Evolutionary conservation across 2,329 filamentous ascomycete genomes (phyloP), one percentile per base, ranked within the genome.

Genomic region (Fusarium graminum): DNA sequence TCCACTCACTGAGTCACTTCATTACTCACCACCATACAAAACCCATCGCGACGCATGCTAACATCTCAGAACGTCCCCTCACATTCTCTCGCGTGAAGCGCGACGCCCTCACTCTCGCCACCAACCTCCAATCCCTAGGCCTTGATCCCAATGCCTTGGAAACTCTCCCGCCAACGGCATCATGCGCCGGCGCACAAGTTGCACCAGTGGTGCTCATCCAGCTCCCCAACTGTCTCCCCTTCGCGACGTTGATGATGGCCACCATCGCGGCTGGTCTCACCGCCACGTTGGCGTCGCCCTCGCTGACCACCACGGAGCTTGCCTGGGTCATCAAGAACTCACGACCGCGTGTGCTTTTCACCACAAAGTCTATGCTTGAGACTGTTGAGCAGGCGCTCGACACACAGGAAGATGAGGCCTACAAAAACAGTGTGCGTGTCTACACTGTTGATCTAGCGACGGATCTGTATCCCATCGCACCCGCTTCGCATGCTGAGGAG

Each of bases 391-490:
- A 74, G 14, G 80, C 79, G 1, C 43, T 81, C 3, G 57, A 66
- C 8, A 54, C 69, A 8, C 79, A 80, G 43, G 57, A 75, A 2
- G 78, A 81, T 52, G 39, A 49, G 1, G 53, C 60, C 0, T 80
- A 73, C 59, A 79, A 76, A n/a, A 57, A 67, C 4, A 49, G 52
- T 6, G 76, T 92, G 11, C 91, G 90, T 70, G 76, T 86, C 16
- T 92, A 90, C 73, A 85, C 88, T 65, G 85, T 81, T 14, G 76
- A 81, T 39, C 70, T 75, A 3, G 72, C 61, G 4, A 62, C 60
- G 7, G 79, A 80, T 25, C 14, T 56, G 4, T 81, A 80, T 51
- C 79, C 79, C 19, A 55, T 67, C 0, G 66, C 65, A 6, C 65
- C 65, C 1, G 65, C 57, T 8, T 66, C 65, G 8, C 65, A 68